Evolutionary conservation across 805 yeast genomes (phyloP), one percentile per base, ranked within the genome.

Genomic region (Torulaspora indica): DNA sequence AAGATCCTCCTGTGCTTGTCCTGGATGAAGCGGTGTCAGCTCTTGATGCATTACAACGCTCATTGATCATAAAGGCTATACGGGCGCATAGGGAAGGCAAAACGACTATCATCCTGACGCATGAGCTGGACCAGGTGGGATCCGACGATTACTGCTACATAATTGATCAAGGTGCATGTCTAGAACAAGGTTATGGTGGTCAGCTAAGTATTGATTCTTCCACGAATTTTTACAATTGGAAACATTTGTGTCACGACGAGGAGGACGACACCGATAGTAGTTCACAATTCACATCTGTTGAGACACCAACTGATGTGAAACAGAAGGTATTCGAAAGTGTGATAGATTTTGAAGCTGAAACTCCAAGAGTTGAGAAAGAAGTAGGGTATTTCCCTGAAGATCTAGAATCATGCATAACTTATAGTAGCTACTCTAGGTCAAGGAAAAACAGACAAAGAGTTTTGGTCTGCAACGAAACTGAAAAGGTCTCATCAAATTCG

Each of bases 21-120:
- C 67, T 90, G 22, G 99, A 93, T 66, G 99, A 93, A 60, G 77
- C 93, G 3, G 68, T 86, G 2, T 82, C 93, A 38, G 96, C 96
- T 0, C 65, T 93, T 44, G 97, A 93, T 60, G 59, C 66, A 2
- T 55, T 53, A 0, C 73, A 74, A 34, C 72, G 81, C 47, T 64
- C 65, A 0, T 43, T 57, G 3, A 60, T 88, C 4, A 61, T 82
- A 56, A 58, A 66, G 2, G 71, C 72, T 0, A 70, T 93, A 9
- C 74, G 77, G 42, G 43, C 51, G 3, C 80, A 85, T 82, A 73
- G 98, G 53, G 45, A 48, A 6, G 80, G 77, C 2, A 82, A 76
- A 51, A 85, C 96, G 0, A 90, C 97, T 0, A 74, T 93, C 12
- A 66, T 88, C 2, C 72, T 91, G 40, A 85, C 96, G 0, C 99